These are phyloP conservation scores for Cryptococcus jaspeensis DNA, from an alignment of 1,284 basidiomycete genomes.

Conservation along the genomic window DNA sequence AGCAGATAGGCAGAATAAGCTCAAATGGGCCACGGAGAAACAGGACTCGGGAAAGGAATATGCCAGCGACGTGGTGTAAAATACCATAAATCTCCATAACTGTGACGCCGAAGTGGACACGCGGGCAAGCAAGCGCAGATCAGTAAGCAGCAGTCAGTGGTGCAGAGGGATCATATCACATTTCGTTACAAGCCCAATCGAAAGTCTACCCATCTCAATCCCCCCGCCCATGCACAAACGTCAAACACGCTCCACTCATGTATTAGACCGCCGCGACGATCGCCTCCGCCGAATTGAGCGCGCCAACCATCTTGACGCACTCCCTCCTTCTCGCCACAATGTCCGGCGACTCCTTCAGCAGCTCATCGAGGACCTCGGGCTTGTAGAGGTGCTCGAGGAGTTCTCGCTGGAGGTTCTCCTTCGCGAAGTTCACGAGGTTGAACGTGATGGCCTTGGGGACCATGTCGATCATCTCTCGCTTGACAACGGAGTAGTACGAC, in stretches of 20 bases:
- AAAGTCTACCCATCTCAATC: background rate
- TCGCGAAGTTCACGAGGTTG: conserved; percentile 87
- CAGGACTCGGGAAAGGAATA: no score
- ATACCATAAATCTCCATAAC: no score
- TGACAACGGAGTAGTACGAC: conserved; percentile 95
- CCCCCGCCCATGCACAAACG: no score
- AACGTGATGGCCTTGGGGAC: conserved; percentile 95
- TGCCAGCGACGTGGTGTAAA: no score
- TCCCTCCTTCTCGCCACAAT: conserved; percentile 62
- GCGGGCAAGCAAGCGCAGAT: no score
- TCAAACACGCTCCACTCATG: no score
- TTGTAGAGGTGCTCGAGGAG: conserved; percentile 53
- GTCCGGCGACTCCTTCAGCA: conserved; percentile 78
- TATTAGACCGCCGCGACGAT: conserved; percentile 45
- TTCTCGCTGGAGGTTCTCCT: conserved; percentile 65
- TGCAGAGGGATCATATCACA: background rate
- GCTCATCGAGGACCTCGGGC: conserved; percentile 84
- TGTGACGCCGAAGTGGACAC: no score
- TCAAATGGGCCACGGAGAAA: no score
- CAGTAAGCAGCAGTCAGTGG: no score
- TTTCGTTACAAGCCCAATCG: background rate
- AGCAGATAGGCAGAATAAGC: no score
- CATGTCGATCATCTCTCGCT: conserved; percentile 99
- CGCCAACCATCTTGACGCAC: conserved; percentile 80
- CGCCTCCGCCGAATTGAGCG: conserved; percentile 89